These are phyloP conservation scores for Ceratocystis cacaofunesta DNA, from an alignment of 2,329 filamentous ascomycete species.

Conservation along the genomic window DNA sequence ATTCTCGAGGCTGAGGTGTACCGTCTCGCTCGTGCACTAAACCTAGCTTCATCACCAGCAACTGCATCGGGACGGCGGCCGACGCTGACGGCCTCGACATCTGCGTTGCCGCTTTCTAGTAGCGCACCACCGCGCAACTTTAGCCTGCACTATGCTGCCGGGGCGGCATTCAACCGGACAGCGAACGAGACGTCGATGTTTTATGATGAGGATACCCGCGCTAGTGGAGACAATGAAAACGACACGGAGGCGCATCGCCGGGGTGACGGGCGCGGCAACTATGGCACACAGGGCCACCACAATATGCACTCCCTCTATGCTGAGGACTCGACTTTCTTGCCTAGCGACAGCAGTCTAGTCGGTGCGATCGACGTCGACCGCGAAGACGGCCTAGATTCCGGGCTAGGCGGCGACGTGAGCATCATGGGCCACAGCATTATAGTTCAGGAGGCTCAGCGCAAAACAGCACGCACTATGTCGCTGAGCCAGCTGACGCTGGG, in stretches of 20 bases:
- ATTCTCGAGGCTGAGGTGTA: constrained; percentile 42
- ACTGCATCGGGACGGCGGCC: constrained; percentile 24
- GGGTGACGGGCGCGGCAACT: too few species aligned
- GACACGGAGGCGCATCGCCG: constrained; percentile 16
- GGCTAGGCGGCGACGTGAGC: not conserved
- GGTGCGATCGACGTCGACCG: constrained; percentile 20
- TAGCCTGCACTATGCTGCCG: constrained; percentile 11
- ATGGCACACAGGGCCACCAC: constrained; percentile 24
- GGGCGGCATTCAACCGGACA: not conserved
- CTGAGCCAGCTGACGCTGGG: constrained; percentile 44
- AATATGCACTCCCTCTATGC: constrained; percentile 20
- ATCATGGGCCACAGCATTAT: not conserved
- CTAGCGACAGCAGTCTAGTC: constrained; percentile 6
- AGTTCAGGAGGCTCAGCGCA: constrained; percentile 26
- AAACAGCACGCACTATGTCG: constrained; percentile 48
- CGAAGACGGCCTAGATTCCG: not conserved
- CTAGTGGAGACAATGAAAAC: constrained; percentile 2
- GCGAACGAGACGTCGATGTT: not conserved
- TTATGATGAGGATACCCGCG: not conserved
- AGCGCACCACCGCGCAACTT: constrained; percentile 27
- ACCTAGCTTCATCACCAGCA: constrained; percentile 20
- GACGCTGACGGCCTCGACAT: constrained; percentile 21
- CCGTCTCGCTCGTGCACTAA: constrained; percentile 36
- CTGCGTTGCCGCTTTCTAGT: constrained; percentile 25
- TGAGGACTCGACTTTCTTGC: constrained; percentile 13